These are phyloP conservation scores for Exophiala sp. DNA, from an alignment of 2,329 filamentous ascomycete species.

Conservation along the genomic window DNA sequence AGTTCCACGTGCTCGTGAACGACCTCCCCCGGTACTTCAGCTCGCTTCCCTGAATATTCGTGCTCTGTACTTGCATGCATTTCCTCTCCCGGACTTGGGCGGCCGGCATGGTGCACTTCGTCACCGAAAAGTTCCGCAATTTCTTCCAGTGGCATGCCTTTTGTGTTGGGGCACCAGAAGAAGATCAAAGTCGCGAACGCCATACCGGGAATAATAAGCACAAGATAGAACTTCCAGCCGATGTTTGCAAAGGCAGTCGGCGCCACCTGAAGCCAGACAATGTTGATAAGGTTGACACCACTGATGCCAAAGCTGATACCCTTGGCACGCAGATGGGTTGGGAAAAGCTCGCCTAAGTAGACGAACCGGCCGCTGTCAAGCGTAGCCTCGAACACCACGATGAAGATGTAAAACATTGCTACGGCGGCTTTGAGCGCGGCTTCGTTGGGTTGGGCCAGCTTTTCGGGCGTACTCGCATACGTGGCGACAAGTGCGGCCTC, in stretches of 20 bases:
- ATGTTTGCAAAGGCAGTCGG: slow-evolving; percentile 28
- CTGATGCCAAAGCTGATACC: slow-evolving; percentile 7
- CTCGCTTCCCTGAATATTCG: too few relatives aligned
- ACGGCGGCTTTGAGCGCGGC: slow-evolving; percentile 34
- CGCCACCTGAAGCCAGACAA: slow-evolving; percentile 20
- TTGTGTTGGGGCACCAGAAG: not conserved
- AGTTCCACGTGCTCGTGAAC: too few relatives aligned
- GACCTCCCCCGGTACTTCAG: too few relatives aligned
- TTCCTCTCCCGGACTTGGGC: too few relatives aligned
- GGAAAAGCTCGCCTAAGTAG: slow-evolving; percentile 16
- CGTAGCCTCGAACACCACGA: slow-evolving; percentile 8
- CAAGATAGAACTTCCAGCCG: slow-evolving; percentile 11
- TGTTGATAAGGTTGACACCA: slow-evolving; percentile 16
- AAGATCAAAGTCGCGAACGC: not conserved
- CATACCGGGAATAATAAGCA: not conserved
- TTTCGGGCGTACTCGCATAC: slow-evolving; percentile 1
- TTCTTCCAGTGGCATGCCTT: slow-evolving; percentile 1
- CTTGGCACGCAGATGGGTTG: slow-evolving; percentile 14
- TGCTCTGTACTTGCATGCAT: too few relatives aligned
- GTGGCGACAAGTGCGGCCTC: slow-evolving; percentile 7
- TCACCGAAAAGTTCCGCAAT: slow-evolving; percentile 1
- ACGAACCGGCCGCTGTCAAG: slow-evolving; percentile 17
- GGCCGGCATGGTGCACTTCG: not conserved
- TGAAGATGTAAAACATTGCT: slow-evolving; percentile 33
- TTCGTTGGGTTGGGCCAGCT: slow-evolving; percentile 24